Conservation (phyloP, 805 yeast genomes). For the Phaffomyces antillensis region DNA sequence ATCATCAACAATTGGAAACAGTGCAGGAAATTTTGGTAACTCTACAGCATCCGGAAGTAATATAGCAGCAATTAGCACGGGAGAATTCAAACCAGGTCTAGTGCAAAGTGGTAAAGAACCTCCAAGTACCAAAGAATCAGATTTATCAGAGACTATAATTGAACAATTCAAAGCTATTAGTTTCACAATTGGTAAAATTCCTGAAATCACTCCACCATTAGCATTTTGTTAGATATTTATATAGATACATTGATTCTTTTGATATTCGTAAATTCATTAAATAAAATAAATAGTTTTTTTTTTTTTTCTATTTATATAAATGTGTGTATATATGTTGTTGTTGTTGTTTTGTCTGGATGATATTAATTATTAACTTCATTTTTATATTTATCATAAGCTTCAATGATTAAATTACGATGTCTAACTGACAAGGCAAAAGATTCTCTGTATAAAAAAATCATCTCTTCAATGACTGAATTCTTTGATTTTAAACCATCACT, state of each 20-base stretch:
- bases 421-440: conserved; percentile 47
- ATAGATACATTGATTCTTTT: too few species aligned
- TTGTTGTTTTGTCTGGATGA: background rate
- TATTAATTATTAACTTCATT: conserved; percentile 3
- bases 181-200: conserved; percentile 58
- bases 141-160: conserved; percentile 36
- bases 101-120: conserved; percentile 29
- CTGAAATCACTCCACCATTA: conserved; percentile 67
- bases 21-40: conserved; percentile 10
- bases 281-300: background rate
- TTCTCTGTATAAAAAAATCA: conserved; percentile 49
- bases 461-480: conserved; percentile 46
- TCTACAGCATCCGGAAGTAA: conserved; percentile 1
- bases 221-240: conserved; percentile 27
- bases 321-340: too few species aligned
- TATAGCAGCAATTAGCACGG: background rate
- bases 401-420: conserved; percentile 31
- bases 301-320: too few species aligned
- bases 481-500: conserved; percentile 56
- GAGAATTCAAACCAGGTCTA: conserved; percentile 17
- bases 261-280: background rate
- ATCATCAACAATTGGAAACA: conserved; percentile 7
- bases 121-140: conserved; percentile 26
- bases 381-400: conserved; percentile 22
- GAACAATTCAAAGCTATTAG: conserved; percentile 39